Base-by-base conservation (phyloP, 805 yeast genomes). In the Metschnikowia baotianmanensis region DNA sequence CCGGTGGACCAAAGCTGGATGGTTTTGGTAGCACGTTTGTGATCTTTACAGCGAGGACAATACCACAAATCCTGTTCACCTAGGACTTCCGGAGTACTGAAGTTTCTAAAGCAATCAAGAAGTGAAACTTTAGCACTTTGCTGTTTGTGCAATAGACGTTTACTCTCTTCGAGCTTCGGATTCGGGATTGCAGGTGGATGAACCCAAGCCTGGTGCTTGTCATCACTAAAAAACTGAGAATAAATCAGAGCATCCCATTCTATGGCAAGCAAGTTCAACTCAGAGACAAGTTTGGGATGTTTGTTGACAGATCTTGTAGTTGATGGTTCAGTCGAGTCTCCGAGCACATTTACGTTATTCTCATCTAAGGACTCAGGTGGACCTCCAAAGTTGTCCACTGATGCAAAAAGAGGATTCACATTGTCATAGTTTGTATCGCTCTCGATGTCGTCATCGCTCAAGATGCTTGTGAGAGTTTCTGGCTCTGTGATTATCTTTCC, bases 1-100 rank as follows among this genome's bases (percentile, higher is more conserved):
- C 98, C 98, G 0, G 86, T 80, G n/a, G 81, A 76, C 98, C 98
- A 93, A 15, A 91, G 66, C 61, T 89, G 95, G 39, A 93, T 83
- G 31, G 86, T 83, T 56, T 93, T 91, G 1, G 95, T 80, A 0
- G 98, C 98, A 51, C 86, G 88, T 44, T 89, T 77, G 55, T 88
- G 96, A 38, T 86, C 93, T 54, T 85, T 80, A 67, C 99, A 91
- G 10, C 70, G 65, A 1, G 96, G 95, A 61, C 99, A 91, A 54
- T 82, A 90, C 98, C 98, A 91, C 24, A 88, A 69, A 62, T 91
- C 98, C 39, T 87, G 83, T 36, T 86, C 84, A 11, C 96, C 87
- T 32, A 91, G 70, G 2, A 89, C 78, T 59, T 91, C 99, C 0
- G 95, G 83, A 36, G 78, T 76, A 15, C 95, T 78, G 55, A 91